phyloP scores from a whole-genome alignment of 805 yeast genomes.

The Barnettozyma salicaria region DNA sequence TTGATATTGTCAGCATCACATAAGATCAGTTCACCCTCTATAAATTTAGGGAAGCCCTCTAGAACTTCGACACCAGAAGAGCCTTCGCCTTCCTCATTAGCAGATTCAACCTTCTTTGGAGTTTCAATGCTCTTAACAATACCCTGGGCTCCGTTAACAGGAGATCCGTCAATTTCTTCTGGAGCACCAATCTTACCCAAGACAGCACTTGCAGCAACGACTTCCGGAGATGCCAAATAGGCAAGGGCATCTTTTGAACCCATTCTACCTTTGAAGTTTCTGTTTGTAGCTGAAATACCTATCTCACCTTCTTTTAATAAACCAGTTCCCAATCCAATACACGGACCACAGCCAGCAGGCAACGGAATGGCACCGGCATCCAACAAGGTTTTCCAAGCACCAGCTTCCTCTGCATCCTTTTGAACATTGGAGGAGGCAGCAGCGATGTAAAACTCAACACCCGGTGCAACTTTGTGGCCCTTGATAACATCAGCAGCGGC shows the following conservation, averaged over 20 bases:
- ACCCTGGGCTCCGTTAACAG: constrained; percentile 44
- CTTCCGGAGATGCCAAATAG: constrained; percentile 93
- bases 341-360: constrained; percentile 99
- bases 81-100: constrained; percentile 25
- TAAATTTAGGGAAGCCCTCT: constrained; percentile 85
- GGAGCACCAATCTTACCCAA: constrained; percentile 92
- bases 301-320: constrained; percentile 92
- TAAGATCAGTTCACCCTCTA: constrained; percentile 85
- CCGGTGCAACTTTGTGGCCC: constrained; percentile 77
- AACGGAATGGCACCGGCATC: constrained; percentile 93
- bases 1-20: constrained; percentile 97
- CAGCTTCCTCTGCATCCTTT: constrained; percentile 80
- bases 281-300: constrained; percentile 96
- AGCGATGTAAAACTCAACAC: constrained; percentile 94
- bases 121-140: constrained; percentile 35
- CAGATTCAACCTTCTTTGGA: constrained; percentile 24
- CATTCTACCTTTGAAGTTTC: constrained; percentile 99
- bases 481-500: constrained; percentile 86
- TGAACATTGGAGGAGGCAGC: constrained; percentile 95
- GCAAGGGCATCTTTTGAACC: constrained; percentile 96
- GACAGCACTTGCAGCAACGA: constrained; percentile 98
- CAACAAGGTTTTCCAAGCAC: constrained; percentile 86
- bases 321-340: constrained; percentile 96
- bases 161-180: constrained; percentile 67
- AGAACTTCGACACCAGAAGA: constrained; percentile 59